Evolutionary conservation across 768 basidiomycete genomes (phyloP).

Genomic region (Tremella fuciformis): DNA sequence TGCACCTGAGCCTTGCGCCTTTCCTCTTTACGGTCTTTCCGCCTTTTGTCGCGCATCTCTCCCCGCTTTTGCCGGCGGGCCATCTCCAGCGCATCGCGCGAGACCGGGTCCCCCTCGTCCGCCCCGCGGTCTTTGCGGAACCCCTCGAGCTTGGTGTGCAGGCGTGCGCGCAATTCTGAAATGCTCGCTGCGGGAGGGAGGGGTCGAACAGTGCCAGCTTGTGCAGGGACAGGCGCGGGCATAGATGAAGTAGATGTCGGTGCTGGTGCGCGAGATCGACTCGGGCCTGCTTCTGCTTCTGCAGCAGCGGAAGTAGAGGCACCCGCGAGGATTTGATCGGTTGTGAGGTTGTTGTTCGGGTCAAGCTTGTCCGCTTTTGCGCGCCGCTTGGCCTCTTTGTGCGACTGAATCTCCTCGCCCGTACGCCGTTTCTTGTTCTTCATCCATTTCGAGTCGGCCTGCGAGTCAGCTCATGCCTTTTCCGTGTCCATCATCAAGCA

Average conservation of each 20-base stretch:
- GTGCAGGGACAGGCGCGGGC: constrained; percentile 7
- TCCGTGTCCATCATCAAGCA: not conserved
- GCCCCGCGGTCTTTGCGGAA: constrained; percentile 39
- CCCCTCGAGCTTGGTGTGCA: constrained; percentile 44
- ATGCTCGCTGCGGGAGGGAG: constrained; percentile 47
- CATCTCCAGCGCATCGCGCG: constrained; percentile 77
- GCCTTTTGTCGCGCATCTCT: constrained; percentile 74
- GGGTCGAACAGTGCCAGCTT: constrained; percentile 22
- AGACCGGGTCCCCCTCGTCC: constrained; percentile 56
- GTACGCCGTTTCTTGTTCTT: constrained; percentile 79
- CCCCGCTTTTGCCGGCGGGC: constrained; percentile 73
- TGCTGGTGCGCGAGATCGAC: not conserved
- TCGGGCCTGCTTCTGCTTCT: constrained; percentile 4
- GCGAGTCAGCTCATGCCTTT: constrained; percentile 5
- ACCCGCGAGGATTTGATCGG: constrained; percentile 61
- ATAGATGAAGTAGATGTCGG: not conserved
- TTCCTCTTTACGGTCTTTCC: constrained; percentile 83
- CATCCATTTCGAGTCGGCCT: constrained; percentile 53
- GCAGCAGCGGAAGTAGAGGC: constrained; percentile 12
- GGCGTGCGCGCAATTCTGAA: constrained; percentile 38
- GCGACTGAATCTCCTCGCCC: constrained; percentile 84
- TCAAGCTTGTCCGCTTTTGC: constrained; percentile 92
- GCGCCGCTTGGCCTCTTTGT: constrained; percentile 62
- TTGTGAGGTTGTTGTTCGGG: constrained; percentile 78
- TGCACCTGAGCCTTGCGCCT: constrained; percentile 47